Conservation (phyloP, 2,329 filamentous ascomycete genomes). For the Keithomyces neogunnii region DNA sequence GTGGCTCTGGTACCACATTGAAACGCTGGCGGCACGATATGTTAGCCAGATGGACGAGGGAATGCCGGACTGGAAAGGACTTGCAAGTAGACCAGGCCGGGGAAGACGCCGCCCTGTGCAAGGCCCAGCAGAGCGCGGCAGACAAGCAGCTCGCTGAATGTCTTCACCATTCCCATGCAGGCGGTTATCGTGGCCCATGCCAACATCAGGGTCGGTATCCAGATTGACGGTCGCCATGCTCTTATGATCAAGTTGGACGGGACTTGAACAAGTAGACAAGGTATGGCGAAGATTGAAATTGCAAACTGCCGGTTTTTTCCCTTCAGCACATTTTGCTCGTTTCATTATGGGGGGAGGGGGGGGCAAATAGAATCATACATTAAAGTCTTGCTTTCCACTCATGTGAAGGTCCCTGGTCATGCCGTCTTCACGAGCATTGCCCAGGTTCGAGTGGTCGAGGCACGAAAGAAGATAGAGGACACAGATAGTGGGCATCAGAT, state of each 20-base stretch:
- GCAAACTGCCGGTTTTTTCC: constrained; percentile 22
- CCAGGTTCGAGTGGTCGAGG: constrained; percentile 31
- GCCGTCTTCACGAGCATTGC: constrained; percentile 52
- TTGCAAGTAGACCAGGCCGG: constrained; percentile 50
- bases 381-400: constrained; percentile 25
- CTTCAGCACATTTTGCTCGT: neutral
- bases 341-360: too few relatives aligned
- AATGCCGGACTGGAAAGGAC: constrained; percentile 3
- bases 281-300: constrained; percentile 44
- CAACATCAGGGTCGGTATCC: constrained; percentile 45
- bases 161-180: constrained; percentile 43
- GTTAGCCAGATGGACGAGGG: neutral
- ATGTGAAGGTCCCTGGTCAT: constrained; percentile 28
- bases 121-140: constrained; percentile 38
- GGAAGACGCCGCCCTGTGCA: constrained; percentile 51
- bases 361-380: constrained; percentile 11
- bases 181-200: constrained; percentile 40
- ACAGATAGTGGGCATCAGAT: constrained; percentile 51
- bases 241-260: constrained; percentile 51
- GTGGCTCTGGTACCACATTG: constrained; percentile 49
- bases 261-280: constrained; percentile 44
- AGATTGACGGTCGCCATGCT: constrained; percentile 39
- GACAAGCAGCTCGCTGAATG: constrained; percentile 39
- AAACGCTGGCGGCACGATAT: constrained; percentile 28
- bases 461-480: constrained; percentile 51